Conservation (phyloP, 1,284 basidiomycete species). For the Athelia sp. region DNA sequence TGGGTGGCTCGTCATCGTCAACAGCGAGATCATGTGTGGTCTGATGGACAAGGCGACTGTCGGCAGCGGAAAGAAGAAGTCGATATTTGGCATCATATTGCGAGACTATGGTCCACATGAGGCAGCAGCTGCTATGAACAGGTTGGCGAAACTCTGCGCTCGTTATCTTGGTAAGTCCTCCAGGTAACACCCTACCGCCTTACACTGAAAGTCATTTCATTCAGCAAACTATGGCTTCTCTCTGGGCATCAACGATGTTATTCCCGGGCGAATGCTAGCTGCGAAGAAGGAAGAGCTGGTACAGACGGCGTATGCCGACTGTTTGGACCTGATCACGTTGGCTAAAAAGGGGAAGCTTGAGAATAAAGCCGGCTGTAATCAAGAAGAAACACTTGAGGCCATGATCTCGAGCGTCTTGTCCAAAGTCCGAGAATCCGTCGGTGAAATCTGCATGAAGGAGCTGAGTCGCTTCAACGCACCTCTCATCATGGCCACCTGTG, state of each 20-base stretch:
- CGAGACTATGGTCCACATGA: slow-evolving; percentile 96
- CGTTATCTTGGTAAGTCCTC: slow-evolving; percentile 77
- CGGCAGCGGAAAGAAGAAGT: slow-evolving; percentile 99
- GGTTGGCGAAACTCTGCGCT: slow-evolving; percentile 93
- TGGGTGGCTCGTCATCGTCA: slow-evolving; percentile 96
- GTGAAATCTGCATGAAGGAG: slow-evolving; percentile 98
- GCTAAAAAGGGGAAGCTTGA: slow-evolving; percentile 93
- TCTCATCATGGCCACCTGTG: slow-evolving; percentile 98
- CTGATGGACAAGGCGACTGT: slow-evolving; percentile 99
- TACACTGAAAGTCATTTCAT: slow-evolving; percentile 4
- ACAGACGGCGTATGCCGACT: slow-evolving; percentile 85
- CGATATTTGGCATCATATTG: slow-evolving; percentile 96
- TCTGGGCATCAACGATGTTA: slow-evolving; percentile 98
- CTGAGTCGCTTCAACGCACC: slow-evolving; percentile 96
- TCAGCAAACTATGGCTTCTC: slow-evolving; percentile 97
- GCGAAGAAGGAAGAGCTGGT: slow-evolving; percentile 85
- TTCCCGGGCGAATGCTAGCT: slow-evolving; percentile 83
- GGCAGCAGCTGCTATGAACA: slow-evolving; percentile 94
- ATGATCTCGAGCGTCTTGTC: slow-evolving; percentile 92
- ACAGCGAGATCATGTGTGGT: slow-evolving; percentile 99
- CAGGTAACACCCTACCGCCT: slow-evolving; percentile 1
- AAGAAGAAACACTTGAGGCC: slow-evolving; percentile 96
- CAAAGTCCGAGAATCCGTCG: slow-evolving; percentile 93
- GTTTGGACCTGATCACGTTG: slow-evolving; percentile 81
- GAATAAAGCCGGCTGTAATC: slow-evolving; percentile 95